Evolutionary conservation across 1,284 basidiomycete genomes (phyloP).

Genomic region (Marasmius sp.): DNA sequence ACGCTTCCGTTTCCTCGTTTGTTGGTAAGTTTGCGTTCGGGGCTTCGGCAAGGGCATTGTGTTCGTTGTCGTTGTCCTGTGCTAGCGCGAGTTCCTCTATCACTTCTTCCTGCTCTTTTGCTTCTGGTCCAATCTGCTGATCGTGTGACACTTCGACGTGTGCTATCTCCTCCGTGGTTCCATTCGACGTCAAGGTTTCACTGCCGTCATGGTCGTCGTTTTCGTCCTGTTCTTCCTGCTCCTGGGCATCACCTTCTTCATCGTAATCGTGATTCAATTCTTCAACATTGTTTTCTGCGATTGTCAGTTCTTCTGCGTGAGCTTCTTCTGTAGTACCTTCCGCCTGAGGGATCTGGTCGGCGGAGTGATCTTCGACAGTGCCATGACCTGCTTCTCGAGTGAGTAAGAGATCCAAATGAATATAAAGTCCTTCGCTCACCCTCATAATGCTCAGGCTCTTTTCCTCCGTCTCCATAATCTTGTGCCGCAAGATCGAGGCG

Average conservation of each 20-base stretch:
- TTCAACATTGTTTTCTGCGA: neutral
- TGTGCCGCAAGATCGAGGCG: constrained; percentile 37
- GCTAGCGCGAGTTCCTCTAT: no score
- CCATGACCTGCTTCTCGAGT: neutral
- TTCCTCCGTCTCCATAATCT: constrained; percentile 3
- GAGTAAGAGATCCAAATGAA: neutral
- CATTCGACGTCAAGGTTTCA: neutral
- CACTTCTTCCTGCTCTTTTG: no score
- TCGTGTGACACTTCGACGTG: neutral
- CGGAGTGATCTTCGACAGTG: neutral
- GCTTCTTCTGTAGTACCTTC: neutral
- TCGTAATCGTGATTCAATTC: neutral
- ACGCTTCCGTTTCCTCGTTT: no score
- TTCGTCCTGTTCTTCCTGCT: constrained; percentile 4
- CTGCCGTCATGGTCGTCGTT: constrained; percentile 12
- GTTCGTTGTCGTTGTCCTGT: no score
- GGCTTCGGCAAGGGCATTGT: no score
- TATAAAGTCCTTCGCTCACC: neutral
- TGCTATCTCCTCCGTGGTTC: neutral
- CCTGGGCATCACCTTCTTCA: neutral
- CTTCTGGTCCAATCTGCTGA: neutral
- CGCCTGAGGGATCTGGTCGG: neutral
- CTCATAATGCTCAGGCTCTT: neutral
- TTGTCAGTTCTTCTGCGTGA: neutral
- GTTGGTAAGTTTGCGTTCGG: no score